These are phyloP conservation scores for Venturia effusa DNA, from an alignment of 2,329 filamentous ascomycete species.

Conservation along the genomic window DNA sequence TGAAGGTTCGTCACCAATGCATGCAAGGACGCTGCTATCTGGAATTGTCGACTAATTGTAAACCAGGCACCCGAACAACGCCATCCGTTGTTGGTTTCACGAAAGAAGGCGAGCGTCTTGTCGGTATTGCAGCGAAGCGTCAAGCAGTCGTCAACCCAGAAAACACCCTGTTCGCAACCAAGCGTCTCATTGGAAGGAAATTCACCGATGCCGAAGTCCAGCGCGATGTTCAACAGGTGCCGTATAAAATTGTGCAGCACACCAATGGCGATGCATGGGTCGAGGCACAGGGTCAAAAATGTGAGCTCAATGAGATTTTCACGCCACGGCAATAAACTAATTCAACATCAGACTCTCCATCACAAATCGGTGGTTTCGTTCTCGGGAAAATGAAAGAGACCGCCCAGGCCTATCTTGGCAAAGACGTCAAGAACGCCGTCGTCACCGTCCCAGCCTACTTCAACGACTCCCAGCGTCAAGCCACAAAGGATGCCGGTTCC, in stretches of 20 bases:
- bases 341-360: slow-evolving; percentile 58
- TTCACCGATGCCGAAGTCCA: slow-evolving; percentile 90
- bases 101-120: slow-evolving; percentile 88
- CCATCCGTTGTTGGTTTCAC: slow-evolving; percentile 93
- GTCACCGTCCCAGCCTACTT: slow-evolving; percentile 97
- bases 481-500: slow-evolving; percentile 95
- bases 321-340: neutral
- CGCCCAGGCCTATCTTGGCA: slow-evolving; percentile 83
- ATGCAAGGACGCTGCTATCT: slow-evolving; percentile 10
- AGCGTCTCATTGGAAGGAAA: slow-evolving; percentile 97
- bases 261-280: slow-evolving; percentile 95
- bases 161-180: slow-evolving; percentile 96
- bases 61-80: slow-evolving; percentile 70
- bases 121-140: slow-evolving; percentile 95
- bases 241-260: slow-evolving; percentile 98
- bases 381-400: slow-evolving; percentile 99
- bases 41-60: slow-evolving; percentile 3
- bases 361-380: slow-evolving; percentile 95
- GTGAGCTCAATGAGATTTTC: slow-evolving; percentile 1
- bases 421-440: slow-evolving; percentile 87
- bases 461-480: slow-evolving; percentile 96
- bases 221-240: slow-evolving; percentile 93
- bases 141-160: slow-evolving; percentile 98
- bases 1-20: slow-evolving; percentile 52
- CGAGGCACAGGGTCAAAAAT: slow-evolving; percentile 83